phyloP scores from a whole-genome alignment of 441 rosid genomes.

The Eutrema salsugineum region DNA sequence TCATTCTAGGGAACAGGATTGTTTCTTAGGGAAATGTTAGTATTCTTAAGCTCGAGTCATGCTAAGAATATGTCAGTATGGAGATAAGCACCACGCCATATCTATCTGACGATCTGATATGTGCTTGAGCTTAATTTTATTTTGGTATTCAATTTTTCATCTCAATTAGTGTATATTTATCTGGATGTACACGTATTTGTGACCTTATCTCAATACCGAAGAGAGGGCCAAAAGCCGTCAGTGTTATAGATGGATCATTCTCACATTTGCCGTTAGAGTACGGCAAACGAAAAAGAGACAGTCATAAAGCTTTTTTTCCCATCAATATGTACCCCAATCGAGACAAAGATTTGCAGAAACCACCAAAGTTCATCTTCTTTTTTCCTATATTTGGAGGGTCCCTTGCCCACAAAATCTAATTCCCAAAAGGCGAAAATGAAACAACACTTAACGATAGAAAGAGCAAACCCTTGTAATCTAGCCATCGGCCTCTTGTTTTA shows the following conservation, averaged over 20 bases:
- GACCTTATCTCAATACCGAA: constrained; percentile 9
- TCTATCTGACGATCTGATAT: neutral
- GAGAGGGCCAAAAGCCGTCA: constrained; percentile 7
- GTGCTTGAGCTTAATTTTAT: neutral
- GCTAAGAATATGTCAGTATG: neutral
- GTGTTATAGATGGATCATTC: neutral
- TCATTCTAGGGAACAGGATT: neutral
- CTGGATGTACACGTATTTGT: neutral
- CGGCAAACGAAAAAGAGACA: neutral
- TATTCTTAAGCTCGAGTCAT: neutral
- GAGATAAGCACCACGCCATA: neutral
- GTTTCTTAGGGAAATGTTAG: neutral
- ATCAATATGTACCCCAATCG: constrained; percentile 2
- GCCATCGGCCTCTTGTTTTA: neutral
- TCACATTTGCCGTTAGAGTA: constrained; percentile 24
- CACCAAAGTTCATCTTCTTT: constrained; percentile 9
- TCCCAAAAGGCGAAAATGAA: constrained; percentile 15
- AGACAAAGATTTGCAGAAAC: constrained; percentile 13
- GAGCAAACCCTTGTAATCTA: neutral
- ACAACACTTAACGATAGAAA: neutral
- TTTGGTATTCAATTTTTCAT: neutral
- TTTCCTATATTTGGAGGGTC: constrained; percentile 7
- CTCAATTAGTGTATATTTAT: neutral
- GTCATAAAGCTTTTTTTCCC: constrained; percentile 14
- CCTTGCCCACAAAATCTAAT: neutral